phyloP scores from a whole-genome alignment of 768 basidiomycete genomes.

The Lepiota brunneoincarnata region DNA sequence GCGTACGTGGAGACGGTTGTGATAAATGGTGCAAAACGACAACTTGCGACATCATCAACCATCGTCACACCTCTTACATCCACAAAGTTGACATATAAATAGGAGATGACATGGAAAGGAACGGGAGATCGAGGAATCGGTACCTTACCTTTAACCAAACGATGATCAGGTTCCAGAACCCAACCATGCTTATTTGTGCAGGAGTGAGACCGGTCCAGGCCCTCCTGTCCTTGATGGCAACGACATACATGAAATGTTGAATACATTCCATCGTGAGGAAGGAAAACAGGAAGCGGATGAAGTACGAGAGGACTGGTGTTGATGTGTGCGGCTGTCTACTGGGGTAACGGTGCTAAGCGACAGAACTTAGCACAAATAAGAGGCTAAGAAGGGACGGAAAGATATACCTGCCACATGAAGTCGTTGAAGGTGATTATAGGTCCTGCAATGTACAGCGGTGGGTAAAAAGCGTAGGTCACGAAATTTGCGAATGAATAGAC shows the following conservation, averaged over 20 bases:
- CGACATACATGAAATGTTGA: slow-evolving; percentile 93
- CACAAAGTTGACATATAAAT: neutral
- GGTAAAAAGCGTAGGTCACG: slow-evolving; percentile 83
- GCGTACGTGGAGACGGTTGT: no score
- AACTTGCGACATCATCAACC: neutral
- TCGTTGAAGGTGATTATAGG: slow-evolving; percentile 97
- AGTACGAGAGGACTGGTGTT: slow-evolving; percentile 47
- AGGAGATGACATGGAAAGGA: neutral
- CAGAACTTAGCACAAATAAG: neutral
- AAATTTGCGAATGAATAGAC: slow-evolving; percentile 73
- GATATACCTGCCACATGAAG: slow-evolving; percentile 85
- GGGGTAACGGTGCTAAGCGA: slow-evolving; percentile 59
- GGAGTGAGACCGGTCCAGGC: slow-evolving; percentile 82
- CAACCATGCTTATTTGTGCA: slow-evolving; percentile 84
- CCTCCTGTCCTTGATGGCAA: slow-evolving; percentile 88
- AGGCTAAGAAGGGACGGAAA: neutral
- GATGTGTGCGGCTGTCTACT: slow-evolving; percentile 31
- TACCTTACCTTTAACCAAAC: slow-evolving; percentile 90
- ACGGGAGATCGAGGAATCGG: neutral
- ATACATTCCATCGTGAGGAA: slow-evolving; percentile 87
- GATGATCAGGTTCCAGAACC: slow-evolving; percentile 95
- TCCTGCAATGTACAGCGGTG: slow-evolving; percentile 93
- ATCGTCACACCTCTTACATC: no score
- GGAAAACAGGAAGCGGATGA: slow-evolving; percentile 66
- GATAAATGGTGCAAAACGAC: neutral